These are phyloP conservation scores for Lunularia cruciata DNA, from an alignment of 225 moss, liverwort and hornwort species.

Conservation along the genomic window DNA sequence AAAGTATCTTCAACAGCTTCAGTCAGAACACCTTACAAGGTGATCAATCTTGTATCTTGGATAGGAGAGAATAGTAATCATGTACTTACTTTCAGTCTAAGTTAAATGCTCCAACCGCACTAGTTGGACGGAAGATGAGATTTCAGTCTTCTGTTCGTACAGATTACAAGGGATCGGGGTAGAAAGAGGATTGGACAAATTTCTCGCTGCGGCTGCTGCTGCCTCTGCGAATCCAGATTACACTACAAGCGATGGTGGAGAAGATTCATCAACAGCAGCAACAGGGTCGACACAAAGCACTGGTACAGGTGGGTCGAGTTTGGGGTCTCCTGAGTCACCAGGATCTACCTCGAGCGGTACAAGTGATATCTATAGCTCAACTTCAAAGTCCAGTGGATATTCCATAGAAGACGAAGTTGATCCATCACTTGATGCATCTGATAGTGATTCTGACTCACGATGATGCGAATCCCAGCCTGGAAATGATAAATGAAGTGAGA, in stretches of 20 bases:
- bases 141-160: background rate
- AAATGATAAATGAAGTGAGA: too few relatives aligned
- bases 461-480: too few relatives aligned
- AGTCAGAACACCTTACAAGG: constrained; percentile 39
- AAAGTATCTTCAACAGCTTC: constrained; percentile 32
- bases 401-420: too few relatives aligned
- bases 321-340: background rate
- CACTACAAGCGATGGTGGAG: background rate
- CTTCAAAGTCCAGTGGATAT: too few relatives aligned
- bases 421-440: too few relatives aligned
- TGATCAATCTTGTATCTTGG: background rate
- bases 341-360: background rate
- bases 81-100: background rate
- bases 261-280: constrained; percentile 4
- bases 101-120: too few relatives aligned
- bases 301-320: background rate
- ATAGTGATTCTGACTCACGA: too few relatives aligned
- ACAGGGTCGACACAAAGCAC: background rate
- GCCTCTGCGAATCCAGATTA: background rate
- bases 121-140: too few relatives aligned
- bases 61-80: too few relatives aligned
- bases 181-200: constrained; percentile 1
- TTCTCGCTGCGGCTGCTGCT: background rate
- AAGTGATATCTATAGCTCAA: too few relatives aligned
- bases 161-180: constrained; percentile 27